Evolutionary conservation across 2,329 filamentous ascomycete genomes (phyloP), one percentile per base, ranked within the genome.

Genomic region (Chlorencoelia australis): DNA sequence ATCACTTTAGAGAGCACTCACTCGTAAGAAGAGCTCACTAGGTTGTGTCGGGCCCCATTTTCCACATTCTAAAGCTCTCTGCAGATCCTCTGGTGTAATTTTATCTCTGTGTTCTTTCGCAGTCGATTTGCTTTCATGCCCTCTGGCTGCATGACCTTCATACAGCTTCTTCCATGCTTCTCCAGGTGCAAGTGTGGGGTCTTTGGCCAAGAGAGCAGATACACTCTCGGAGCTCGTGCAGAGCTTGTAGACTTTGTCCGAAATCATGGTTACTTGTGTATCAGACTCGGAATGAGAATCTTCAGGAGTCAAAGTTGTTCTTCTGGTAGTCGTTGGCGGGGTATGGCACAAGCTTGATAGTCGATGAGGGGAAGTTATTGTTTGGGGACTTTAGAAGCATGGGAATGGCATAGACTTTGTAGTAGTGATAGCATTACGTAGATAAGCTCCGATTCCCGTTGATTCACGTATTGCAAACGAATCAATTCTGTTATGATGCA

Each of bases 11-110:
- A 4, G 20, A 5, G 1, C 14, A 49, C 59, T 43, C 43, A 73
- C 74, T 50, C 64, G 65, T 5, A 85, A 58, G 52, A 88, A 88
- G 0, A 87, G 59, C 11, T 76, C 67, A 44, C 77, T 82, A 0
- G 81, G 83, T 34, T 65, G 57, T 1, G 68, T 66, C 0, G 66
- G 53, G 0, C 79, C 80, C 73, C 81, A 88, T 35, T 71, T 74
- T 2, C 82, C 82, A 52, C 80, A 85, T 37, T 65, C 52, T 6
- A 60, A 59, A 1, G 77, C 76, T 29, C 61, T 65, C 25, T 71
- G 57, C 17, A 82, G 52, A 19, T 70, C 67, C 31, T 68, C 63
- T 2, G 45, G 35, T 14, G 50, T 48, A 14, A 41, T 26, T 3
- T 39, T 33, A 33, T 45, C 41, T 26, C 44, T 25, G 22, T 54